phyloP scores from a whole-genome alignment of 2,329 filamentous ascomycete species.

The Scytalidium sp. region DNA sequence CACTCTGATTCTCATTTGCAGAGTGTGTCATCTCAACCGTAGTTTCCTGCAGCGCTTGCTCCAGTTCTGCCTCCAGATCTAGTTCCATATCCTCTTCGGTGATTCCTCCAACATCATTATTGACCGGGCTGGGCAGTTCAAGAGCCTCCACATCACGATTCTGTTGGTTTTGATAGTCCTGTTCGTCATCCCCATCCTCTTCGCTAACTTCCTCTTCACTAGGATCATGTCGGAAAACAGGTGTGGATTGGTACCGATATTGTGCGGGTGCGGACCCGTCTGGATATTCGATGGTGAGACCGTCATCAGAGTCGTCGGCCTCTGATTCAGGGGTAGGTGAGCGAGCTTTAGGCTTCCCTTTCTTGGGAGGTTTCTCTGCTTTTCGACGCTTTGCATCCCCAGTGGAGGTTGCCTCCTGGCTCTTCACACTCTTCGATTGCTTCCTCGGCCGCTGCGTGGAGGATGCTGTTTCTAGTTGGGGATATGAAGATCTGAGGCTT shows the following conservation, averaged over 20 bases:
- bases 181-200: slow-evolving; percentile 41
- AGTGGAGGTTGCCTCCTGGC: slow-evolving; percentile 23
- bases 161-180: slow-evolving; percentile 27
- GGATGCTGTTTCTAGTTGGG: slow-evolving; percentile 48
- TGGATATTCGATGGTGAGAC: slow-evolving; percentile 58
- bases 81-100: slow-evolving; percentile 28
- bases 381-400: slow-evolving; percentile 27
- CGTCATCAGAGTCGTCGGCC: slow-evolving; percentile 50
- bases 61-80: slow-evolving; percentile 29
- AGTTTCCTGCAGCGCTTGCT: slow-evolving; percentile 24
- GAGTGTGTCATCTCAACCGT: slow-evolving; percentile 7
- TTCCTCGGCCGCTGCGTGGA: slow-evolving; percentile 15
- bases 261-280: slow-evolving; percentile 36
- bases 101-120: slow-evolving; percentile 16
- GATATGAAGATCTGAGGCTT: slow-evolving; percentile 63
- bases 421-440: slow-evolving; percentile 11
- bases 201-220: slow-evolving; percentile 37
- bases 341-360: slow-evolving; percentile 25
- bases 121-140: slow-evolving; percentile 51
- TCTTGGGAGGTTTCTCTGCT: slow-evolving; percentile 25
- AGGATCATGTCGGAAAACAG: slow-evolving; percentile 20
- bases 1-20: slow-evolving; percentile 20
- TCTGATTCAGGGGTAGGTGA: slow-evolving; percentile 28
- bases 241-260: slow-evolving; percentile 20
- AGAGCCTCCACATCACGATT: slow-evolving; percentile 38